Base-by-base conservation (phyloP, 2,329 filamentous ascomycete genomes). In the Xylaria sp. region DNA sequence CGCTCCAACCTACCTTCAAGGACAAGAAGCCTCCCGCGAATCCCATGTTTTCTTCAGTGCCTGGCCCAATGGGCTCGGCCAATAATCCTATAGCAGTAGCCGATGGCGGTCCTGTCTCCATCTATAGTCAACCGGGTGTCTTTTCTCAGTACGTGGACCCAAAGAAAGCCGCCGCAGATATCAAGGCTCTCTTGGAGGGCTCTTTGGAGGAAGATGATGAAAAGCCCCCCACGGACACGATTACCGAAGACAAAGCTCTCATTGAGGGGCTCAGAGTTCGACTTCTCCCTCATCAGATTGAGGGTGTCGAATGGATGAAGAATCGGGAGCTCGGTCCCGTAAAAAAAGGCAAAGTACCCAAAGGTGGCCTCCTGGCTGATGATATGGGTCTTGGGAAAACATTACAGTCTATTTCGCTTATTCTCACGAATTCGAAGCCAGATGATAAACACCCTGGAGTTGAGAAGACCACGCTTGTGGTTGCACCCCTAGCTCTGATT, bases 321-420 rank as follows among this genome's bases (percentile, higher is more conserved):
- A 92, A 94, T 66, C 93, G 96, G 74, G 96, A 99, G 80, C 89
- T 93, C 11, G 94, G 95, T 2, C 89, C 89, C 20, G 89, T 92
- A 67, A 97, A 96, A 81, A 91, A 90, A 73, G 92, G 92, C 66
- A 87, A 83, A 68, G 86, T 96, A 10, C 94, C 95, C 33, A 96
- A 96, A 73, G 96, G 96, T 39, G 96, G 96, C 20, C 97, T 99
- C 69, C 86, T 99, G 39, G 96, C 96, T 20, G 96, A 99, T 75
- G 96, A 99, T 77, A 96, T 98, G 95, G 95, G 95, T 71, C 83
- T 98, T 15, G 96, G 96, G 65, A 99, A 99, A 84, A 99, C 96
- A 0, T 87, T 99, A 15, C 96, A 99, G 80, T 93, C 94, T 0
- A 92, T 99, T 64, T 90, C 95, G 1, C 85, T 98, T 36, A 91